Base-by-base conservation (phyloP, 345 rosid genomes). In the Euphorbia tirucalli region DNA sequence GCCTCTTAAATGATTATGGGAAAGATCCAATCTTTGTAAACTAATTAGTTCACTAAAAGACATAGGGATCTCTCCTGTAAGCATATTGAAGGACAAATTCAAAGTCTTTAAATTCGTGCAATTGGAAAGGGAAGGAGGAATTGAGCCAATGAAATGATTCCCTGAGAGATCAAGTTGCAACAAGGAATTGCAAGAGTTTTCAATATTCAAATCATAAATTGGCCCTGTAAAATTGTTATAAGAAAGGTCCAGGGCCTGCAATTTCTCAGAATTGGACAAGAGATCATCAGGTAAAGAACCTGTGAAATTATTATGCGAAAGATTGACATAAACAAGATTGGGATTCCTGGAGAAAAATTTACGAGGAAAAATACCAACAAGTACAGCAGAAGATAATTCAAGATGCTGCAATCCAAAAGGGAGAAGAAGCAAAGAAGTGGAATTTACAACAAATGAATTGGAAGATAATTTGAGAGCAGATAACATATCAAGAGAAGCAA, bases 171-270 rank as follows among this genome's bases (percentile, higher is more conserved):
- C 95, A 30, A 94, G 86, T 19, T 71, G 83, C 69, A 83, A 65
- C 79, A 94, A 77, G 67, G 92, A 85, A 74, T 75, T 73, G 85
- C 94, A 90, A 30, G 96, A 86, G 66, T 77, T 78, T 58, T 81
- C 85, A 35, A 87, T 76, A 70, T 71, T 79, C 72, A 89, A 75
- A 67, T 85, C 84, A 28, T 95, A 85, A 77, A 94, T 87, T 0
- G 92, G 75, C n/a, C 98, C 97, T 31, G 96, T 82, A n/a, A 94
- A 75, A 74, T 94, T 94, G 85, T 94, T 94, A 69, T 75, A 76
- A 25, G 98, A 94, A 16, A 94, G 83, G 74, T 92, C 97, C 61
- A 92, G 92, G 37, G 65, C 67, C 85, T 87, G 91, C 37, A 94
- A 85, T 77, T 89, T 87, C 73, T 85, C 86, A 73, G 84, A 71